Conservation (phyloP, 768 basidiomycete species). For the Pulveroboletus sp. region DNA sequence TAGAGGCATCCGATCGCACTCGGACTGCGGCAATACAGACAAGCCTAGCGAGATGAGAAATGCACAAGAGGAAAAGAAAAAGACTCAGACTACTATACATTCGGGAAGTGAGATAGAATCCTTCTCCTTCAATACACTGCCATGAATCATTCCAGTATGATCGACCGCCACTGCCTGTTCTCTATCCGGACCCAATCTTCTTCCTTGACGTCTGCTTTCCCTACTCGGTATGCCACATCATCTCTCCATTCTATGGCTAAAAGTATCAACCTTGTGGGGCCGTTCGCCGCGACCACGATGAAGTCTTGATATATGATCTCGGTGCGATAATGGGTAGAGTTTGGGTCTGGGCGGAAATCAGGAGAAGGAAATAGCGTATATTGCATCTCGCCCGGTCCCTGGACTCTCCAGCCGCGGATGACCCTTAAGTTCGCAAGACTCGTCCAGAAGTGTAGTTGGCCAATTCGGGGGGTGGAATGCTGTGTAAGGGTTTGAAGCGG, state of each 20-base stretch:
- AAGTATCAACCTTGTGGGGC: not conserved
- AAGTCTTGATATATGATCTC: constrained; percentile 10
- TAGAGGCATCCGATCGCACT: too few relatives aligned
- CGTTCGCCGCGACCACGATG: constrained; percentile 6
- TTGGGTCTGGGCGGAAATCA: not conserved
- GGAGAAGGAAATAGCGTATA: not conserved
- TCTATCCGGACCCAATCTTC: constrained; percentile 2
- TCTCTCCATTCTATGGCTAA: constrained; percentile 16
- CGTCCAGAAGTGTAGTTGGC: constrained; percentile 17
- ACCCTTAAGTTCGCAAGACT: constrained; percentile 1
- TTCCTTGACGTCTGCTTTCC: not conserved
- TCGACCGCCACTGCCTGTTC: constrained; percentile 12
- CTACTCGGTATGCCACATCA: constrained; percentile 13
- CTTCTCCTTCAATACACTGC: not conserved
- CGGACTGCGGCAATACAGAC: too few relatives aligned
- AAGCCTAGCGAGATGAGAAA: too few relatives aligned
- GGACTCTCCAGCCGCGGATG: not conserved
- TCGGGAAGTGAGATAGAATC: too few relatives aligned
- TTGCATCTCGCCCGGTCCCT: not conserved
- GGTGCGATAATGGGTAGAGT: not conserved
- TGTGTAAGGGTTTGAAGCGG: not conserved
- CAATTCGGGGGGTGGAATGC: not conserved
- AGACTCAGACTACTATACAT: too few relatives aligned
- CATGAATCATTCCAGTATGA: constrained; percentile 5
- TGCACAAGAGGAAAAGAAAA: too few relatives aligned